Percentiles rank a stretch among this genome's conserved stretches.
phyloP scores from a whole-genome alignment of 768 basidiomycete genomes.

The Pleurotus cornucopiae region DNA sequence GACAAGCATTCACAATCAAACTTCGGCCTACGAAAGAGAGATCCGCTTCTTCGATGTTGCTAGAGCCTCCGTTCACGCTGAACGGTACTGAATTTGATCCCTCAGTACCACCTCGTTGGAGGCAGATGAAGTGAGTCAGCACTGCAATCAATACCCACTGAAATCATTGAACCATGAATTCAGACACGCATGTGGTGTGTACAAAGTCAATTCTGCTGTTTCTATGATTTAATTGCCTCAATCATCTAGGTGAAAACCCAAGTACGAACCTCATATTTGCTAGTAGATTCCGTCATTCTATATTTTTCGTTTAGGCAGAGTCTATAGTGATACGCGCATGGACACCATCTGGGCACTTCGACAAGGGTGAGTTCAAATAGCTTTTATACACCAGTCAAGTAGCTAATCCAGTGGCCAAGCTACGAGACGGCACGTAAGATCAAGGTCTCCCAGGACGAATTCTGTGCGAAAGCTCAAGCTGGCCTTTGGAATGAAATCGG shows the following conservation, averaged over 20 bases:
- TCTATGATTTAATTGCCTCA: too few species aligned
- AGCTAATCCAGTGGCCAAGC: conserved; percentile 27
- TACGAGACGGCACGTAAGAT: conserved; percentile 65
- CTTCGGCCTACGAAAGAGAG: conserved; percentile 68
- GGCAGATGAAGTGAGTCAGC: conserved; percentile 67
- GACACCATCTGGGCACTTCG: conserved; percentile 69
- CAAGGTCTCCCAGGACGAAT: conserved; percentile 64
- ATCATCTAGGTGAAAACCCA: conserved; percentile 47
- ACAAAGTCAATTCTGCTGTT: too few species aligned
- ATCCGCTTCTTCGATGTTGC: conserved; percentile 66
- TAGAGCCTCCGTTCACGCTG: conserved; percentile 70
- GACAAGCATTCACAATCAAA: conserved; percentile 78
- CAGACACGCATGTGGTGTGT: conserved; percentile 57
- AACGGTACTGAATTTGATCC: conserved; percentile 44
- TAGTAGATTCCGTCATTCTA: too few species aligned
- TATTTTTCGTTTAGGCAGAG: conserved; percentile 11
- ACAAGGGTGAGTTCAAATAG: conserved; percentile 38
- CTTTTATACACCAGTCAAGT: conserved; percentile 6
- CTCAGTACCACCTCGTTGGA: conserved; percentile 51
- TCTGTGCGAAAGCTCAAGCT: conserved; percentile 46
- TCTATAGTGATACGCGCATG: conserved; percentile 55
- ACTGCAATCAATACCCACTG: background rate
- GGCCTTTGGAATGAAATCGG: conserved; percentile 43
- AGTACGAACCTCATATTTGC: conserved; percentile 25
- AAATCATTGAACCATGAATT: background rate